phyloP scores from a whole-genome alignment of 345 rosid genomes.

The Heritiera fomes region DNA sequence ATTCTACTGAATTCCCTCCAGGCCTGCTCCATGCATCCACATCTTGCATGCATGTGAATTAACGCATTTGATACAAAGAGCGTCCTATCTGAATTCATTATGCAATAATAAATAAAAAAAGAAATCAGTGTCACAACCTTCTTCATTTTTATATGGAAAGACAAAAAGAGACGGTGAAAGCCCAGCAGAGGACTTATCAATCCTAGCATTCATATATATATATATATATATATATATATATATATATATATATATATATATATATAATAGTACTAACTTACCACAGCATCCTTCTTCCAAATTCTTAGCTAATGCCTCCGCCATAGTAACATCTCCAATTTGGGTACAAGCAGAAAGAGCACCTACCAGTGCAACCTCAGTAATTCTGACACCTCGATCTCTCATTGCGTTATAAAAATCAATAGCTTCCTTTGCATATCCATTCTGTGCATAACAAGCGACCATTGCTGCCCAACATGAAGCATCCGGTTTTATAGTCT shows the following conservation, averaged over 20 bases:
- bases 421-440: slow-evolving; percentile 41
- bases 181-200: not conserved
- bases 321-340: slow-evolving; percentile 53
- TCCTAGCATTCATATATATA: not conserved
- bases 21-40: slow-evolving; percentile 49
- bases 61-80: slow-evolving; percentile 46
- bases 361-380: slow-evolving; percentile 49
- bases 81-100: slow-evolving; percentile 38
- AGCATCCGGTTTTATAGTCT: slow-evolving; percentile 36
- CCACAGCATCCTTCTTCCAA: slow-evolving; percentile 39
- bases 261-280: slow-evolving; percentile 24
- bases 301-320: slow-evolving; percentile 34
- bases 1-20: slow-evolving; percentile 46
- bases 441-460: slow-evolving; percentile 54
- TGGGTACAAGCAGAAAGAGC: slow-evolving; percentile 49
- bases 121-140: not conserved
- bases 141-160: not conserved
- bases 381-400: slow-evolving; percentile 27
- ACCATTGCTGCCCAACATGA: slow-evolving; percentile 58
- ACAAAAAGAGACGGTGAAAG: not conserved
- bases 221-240: not conserved
- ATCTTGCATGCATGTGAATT: slow-evolving; percentile 67
- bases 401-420: slow-evolving; percentile 37
- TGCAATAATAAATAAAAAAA: not conserved
- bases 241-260: not conserved